Evolutionary conservation across 2,329 filamentous ascomycete species (phyloP).

Genomic region (Trichoderma polysporum): DNA sequence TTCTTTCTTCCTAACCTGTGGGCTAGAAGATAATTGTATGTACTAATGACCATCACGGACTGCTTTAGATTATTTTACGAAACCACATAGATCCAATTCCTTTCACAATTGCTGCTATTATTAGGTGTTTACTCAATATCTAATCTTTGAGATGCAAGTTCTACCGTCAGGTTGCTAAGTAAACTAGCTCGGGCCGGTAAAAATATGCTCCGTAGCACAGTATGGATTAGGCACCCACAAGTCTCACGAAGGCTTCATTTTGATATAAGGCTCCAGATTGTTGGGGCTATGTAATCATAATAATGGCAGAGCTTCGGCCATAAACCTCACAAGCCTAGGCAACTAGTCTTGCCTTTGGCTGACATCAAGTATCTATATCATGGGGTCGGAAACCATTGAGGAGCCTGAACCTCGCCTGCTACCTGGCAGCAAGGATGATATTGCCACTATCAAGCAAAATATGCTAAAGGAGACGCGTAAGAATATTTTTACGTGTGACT

Average conservation of each 20-base stretch:
- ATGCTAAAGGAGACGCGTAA: slow-evolving; percentile 20
- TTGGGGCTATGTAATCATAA: not conserved
- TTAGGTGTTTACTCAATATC: not conserved
- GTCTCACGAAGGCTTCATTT: slow-evolving; percentile 1
- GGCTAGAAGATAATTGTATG: not conserved
- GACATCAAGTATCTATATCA: not conserved
- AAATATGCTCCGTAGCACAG: slow-evolving; percentile 16
- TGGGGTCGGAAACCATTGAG: not conserved
- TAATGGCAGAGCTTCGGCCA: not conserved
- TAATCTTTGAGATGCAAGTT: not conserved
- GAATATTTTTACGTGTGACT: slow-evolving; percentile 18
- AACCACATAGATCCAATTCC: not conserved
- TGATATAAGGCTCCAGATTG: not conserved
- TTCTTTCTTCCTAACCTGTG: not conserved
- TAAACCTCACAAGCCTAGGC: not conserved
- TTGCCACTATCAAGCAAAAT: not conserved
- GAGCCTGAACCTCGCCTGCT: not conserved
- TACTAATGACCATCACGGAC: no score
- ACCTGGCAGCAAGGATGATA: not conserved
- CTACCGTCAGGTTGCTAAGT: no score
- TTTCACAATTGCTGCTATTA: not conserved
- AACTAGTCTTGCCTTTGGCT: not conserved
- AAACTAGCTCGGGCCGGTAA: not conserved
- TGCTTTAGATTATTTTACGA: not conserved
- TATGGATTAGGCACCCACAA: slow-evolving; percentile 15